Conservation (phyloP, 2,329 filamentous ascomycete genomes). For the Colletotrichum aenigma region DNA sequence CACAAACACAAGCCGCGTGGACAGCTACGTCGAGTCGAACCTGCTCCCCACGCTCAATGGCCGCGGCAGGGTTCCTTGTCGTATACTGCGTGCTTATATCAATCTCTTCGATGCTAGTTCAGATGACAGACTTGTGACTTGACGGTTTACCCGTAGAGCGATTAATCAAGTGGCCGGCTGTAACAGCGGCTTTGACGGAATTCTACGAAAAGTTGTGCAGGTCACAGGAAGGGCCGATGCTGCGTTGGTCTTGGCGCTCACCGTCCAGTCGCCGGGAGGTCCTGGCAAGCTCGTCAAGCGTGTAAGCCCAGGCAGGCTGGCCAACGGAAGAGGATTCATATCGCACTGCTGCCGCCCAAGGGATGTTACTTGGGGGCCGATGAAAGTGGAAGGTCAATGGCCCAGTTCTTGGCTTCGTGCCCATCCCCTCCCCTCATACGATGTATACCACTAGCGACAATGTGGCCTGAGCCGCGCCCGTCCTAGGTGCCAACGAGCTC, state of each 20-base stretch:
- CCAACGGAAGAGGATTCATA: not conserved
- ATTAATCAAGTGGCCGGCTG: not conserved
- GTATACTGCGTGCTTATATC: not conserved
- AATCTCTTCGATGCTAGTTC: not conserved
- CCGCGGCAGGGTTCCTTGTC: not conserved
- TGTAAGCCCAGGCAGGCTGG: not conserved
- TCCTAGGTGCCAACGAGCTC: slow-evolving; percentile 7
- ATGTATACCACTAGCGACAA: not conserved
- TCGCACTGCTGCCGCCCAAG: slow-evolving; percentile 1
- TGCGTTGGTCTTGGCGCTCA: not conserved
- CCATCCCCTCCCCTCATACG: slow-evolving; percentile 8
- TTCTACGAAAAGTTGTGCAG: not conserved
- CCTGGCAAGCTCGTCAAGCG: not conserved
- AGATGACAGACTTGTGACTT: not conserved
- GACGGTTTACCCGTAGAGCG: not conserved
- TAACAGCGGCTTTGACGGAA: not conserved
- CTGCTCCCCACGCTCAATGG: not conserved
- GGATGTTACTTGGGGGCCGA: slow-evolving; percentile 20
- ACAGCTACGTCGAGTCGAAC: not conserved
- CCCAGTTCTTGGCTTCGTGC: slow-evolving; percentile 3
- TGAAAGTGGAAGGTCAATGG: slow-evolving; percentile 14
- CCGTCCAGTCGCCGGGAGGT: not conserved
- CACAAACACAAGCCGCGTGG: not conserved
- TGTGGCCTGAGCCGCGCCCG: slow-evolving; percentile 17
- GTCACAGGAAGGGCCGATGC: not conserved